phyloP scores from a whole-genome alignment of 345 rosid genomes.

The Boechera divaricarpa region DNA sequence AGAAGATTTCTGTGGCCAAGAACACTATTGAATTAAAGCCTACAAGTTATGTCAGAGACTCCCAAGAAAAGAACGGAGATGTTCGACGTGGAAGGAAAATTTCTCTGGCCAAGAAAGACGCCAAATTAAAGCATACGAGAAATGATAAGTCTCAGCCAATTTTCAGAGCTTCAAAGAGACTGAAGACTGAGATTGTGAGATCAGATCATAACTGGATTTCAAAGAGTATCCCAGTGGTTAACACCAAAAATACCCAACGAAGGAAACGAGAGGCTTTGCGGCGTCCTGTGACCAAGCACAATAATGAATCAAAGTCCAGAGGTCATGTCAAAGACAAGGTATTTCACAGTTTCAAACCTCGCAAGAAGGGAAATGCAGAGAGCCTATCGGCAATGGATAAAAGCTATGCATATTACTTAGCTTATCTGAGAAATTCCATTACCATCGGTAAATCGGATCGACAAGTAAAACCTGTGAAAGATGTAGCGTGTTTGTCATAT shows the following conservation, averaged over 20 bases:
- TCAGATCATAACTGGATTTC: conserved; percentile 5
- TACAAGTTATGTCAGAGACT: not conserved
- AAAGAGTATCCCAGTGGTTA: conserved; percentile 11
- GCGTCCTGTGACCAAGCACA: conserved; percentile 29
- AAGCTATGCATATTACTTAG: conserved; percentile 33
- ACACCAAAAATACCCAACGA: not conserved
- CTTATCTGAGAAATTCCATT: conserved; percentile 34
- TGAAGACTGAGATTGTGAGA: conserved; percentile 27
- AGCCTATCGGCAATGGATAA: conserved; percentile 39
- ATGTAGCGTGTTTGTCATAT: conserved; percentile 50
- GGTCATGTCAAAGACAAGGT: conserved; percentile 33
- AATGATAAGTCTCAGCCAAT: conserved; percentile 6
- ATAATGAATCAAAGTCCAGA: conserved; percentile 18
- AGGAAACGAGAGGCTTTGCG: conserved; percentile 24
- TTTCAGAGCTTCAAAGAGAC: conserved; percentile 29
- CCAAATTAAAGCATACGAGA: conserved; percentile 1
- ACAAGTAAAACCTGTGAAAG: conserved; percentile 38
- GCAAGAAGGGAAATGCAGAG: conserved; percentile 24
- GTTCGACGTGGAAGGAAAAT: conserved; percentile 19
- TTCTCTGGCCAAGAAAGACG: not conserved
- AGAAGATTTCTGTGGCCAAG: conserved; percentile 8
- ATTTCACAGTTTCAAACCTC: conserved; percentile 1
- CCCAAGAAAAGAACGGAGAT: not conserved
- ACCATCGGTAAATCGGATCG: not conserved
- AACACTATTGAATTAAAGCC: not conserved